Percentiles rank a stretch among this genome's conserved stretches.
Conservation (phyloP, 2,329 filamentous ascomycete species). For the Lecanicillium sp. region DNA sequence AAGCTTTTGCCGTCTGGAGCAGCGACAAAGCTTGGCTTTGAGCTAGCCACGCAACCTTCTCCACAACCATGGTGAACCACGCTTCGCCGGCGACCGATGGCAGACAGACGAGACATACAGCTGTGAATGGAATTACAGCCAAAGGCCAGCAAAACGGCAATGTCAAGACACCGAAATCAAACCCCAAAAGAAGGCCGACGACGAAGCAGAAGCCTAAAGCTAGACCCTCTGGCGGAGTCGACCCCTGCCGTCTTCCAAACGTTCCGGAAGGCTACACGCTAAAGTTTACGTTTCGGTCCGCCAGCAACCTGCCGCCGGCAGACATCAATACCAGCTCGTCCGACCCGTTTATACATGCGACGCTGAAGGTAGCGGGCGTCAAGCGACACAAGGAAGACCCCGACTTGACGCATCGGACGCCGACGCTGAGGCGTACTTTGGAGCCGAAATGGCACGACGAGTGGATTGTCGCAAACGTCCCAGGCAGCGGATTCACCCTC, state of each 20-base stretch:
- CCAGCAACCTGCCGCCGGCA: slow-evolving; percentile 71
- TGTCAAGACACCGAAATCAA: no score
- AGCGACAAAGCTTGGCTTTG: no score
- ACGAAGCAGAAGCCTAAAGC: neutral
- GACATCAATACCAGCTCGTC: slow-evolving; percentile 71
- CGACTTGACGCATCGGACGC: slow-evolving; percentile 63
- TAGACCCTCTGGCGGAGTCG: slow-evolving; percentile 66
- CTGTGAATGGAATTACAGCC: no score
- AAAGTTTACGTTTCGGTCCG: slow-evolving; percentile 75
- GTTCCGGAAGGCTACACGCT: slow-evolving; percentile 74
- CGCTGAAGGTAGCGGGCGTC: slow-evolving; percentile 62
- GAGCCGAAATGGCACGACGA: slow-evolving; percentile 76
- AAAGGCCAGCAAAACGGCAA: no score
- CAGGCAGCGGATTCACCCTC: slow-evolving; percentile 68
- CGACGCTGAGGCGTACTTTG: slow-evolving; percentile 61
- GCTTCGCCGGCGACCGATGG: no score
- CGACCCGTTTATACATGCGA: slow-evolving; percentile 74
- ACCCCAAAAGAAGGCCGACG: no score
- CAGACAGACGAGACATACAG: no score
- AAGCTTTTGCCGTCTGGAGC: no score
- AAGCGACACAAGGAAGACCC: slow-evolving; percentile 83
- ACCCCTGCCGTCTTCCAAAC: slow-evolving; percentile 66
- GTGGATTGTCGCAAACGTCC: slow-evolving; percentile 85
- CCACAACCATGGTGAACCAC: no score
- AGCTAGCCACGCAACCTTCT: no score